These are phyloP conservation scores for Casuarina equisetifolia DNA, from an alignment of 306 rosid genomes.

Conservation along the genomic window DNA sequence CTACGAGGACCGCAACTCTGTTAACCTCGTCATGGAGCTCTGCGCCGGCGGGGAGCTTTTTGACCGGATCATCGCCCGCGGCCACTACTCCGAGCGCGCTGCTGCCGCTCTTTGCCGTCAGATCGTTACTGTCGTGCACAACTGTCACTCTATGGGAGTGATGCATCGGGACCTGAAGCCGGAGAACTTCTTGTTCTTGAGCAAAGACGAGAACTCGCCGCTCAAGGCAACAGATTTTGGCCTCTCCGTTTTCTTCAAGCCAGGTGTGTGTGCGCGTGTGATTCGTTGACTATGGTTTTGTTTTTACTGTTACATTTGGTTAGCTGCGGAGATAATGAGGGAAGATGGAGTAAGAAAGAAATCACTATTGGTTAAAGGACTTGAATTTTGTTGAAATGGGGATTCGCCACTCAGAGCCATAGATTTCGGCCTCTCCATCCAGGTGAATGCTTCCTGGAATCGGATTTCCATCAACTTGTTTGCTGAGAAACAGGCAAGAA, in stretches of 20 bases:
- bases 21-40: slow-evolving; percentile 90
- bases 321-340: slow-evolving; percentile 1
- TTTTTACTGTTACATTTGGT: not conserved
- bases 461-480: not conserved
- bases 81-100: slow-evolving; percentile 91
- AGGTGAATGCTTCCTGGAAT: slow-evolving; percentile 33
- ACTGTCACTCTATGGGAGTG: slow-evolving; percentile 93
- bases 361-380: not conserved
- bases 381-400: slow-evolving; percentile 29
- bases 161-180: slow-evolving; percentile 92
- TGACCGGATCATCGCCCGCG: slow-evolving; percentile 80
- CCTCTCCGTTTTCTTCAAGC: slow-evolving; percentile 82
- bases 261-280: slow-evolving; percentile 41
- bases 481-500: not conserved
- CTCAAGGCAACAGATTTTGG: slow-evolving; percentile 94
- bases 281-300: not conserved
- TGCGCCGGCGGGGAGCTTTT: slow-evolving; percentile 98
- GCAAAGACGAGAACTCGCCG: slow-evolving; percentile 61
- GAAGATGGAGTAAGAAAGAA: not conserved
- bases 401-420: slow-evolving; percentile 83
- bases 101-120: slow-evolving; percentile 83
- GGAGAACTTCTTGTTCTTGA: slow-evolving; percentile 77
- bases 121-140: slow-evolving; percentile 84
- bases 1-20: slow-evolving; percentile 94
- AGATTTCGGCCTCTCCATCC: slow-evolving; percentile 91